Base-by-base conservation (phyloP, 2,329 filamentous ascomycete genomes). In the Dothistroma pini region DNA sequence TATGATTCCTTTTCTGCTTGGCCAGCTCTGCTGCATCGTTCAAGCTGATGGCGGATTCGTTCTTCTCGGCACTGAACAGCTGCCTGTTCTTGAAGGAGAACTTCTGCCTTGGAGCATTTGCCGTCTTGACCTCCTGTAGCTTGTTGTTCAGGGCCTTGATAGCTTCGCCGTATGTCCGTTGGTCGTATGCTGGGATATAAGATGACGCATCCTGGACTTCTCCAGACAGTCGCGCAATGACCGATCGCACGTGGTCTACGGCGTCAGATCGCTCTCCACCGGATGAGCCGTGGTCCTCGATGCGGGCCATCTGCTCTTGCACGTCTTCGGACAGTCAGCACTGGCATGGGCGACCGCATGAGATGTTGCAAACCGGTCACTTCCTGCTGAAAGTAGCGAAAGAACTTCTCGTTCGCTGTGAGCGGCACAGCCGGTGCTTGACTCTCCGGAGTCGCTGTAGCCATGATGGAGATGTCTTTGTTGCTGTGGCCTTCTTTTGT, bases 171-270 rank as follows among this genome's bases (percentile, higher is more conserved):
- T 96, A 97, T 25, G 89, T 88, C 68, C 90, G 86, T 74, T 95
- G 91, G 71, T 97, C 95, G 73, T 97, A 96, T 8, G 91, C 86
- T 2, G 95, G 92, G 16, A 96, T 85, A 67, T 88, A 91, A 59
- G 88, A 87, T 1, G 89, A 86, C 0, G 90, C 89, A 76, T 97
- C 92, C 67, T 90, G 88, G 44, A 97, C 90, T 69, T 95, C 88
- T 65, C 89, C 89, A 1, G 91, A 92, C 16, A 97, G 82, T 60
- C 86, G 85, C 32, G 90, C 87, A 69, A 97, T 95, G 63, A 86
- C 85, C 16, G 89, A 86, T 14, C 96, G 82, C 67, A 92, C 89
- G 70, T 90, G 85, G 68, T 96, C 92, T 52, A 89, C 86, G 56
- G 90, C 90, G 73, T 93, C 88, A 64, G 89, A 85, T 49, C 91